Conservation (phyloP, 2,329 filamentous ascomycete species). For the Tympanopsis confertula region DNA sequence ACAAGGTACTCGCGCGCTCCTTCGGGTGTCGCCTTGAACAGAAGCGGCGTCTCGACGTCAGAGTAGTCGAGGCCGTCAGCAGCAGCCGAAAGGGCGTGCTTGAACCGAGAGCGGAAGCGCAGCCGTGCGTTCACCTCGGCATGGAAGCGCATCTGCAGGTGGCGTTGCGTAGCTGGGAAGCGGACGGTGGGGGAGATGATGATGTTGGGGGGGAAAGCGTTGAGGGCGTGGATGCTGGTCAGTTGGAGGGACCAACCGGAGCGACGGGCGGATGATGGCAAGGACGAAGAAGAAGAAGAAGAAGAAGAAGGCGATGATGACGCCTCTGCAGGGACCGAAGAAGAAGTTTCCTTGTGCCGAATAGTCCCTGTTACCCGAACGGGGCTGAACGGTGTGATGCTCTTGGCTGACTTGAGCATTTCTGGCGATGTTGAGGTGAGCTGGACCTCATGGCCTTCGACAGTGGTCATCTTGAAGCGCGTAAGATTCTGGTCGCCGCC, state of each 20-base stretch:
- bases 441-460: constrained; percentile 20
- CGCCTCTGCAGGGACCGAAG: constrained; percentile 5
- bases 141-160: constrained; percentile 76
- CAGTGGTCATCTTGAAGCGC: constrained; percentile 47
- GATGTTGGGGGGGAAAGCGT: constrained; percentile 63
- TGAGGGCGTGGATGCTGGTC: constrained; percentile 53
- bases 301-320: constrained; percentile 2
- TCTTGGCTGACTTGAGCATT: constrained; percentile 27
- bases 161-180: constrained; percentile 65
- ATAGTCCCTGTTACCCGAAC: constrained; percentile 32
- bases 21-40: constrained; percentile 97
- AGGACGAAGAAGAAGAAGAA: not conserved
- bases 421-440: constrained; percentile 19
- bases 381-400: constrained; percentile 36
- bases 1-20: constrained; percentile 91
- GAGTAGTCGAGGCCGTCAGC: constrained; percentile 49
- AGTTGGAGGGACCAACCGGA: constrained; percentile 45
- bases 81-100: constrained; percentile 34
- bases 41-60: constrained; percentile 80
- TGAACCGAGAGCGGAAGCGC: constrained; percentile 52
- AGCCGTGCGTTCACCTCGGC: constrained; percentile 55
- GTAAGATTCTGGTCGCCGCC: constrained; percentile 36
- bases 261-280: not conserved
- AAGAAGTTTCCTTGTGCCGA: constrained; percentile 11
- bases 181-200: constrained; percentile 64